Conservation (phyloP, 768 basidiomycete genomes). For the Tubosaeta sp. region DNA sequence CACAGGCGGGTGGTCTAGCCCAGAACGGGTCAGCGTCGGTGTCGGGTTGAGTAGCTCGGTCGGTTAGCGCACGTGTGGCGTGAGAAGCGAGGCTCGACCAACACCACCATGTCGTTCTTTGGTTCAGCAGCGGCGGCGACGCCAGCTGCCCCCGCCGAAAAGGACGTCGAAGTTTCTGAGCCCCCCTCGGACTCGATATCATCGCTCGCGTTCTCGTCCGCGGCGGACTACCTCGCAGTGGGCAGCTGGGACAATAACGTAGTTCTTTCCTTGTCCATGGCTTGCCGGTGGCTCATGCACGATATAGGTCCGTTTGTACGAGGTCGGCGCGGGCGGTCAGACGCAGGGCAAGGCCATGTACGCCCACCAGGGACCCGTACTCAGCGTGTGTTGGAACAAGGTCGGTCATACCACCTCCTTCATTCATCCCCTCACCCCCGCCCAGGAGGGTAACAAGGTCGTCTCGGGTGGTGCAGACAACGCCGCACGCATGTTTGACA, state of each 20-base stretch:
- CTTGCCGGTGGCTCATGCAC: constrained; percentile 7
- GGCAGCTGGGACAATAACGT: constrained; percentile 95
- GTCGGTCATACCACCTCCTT: constrained; percentile 34
- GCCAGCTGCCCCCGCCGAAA: constrained; percentile 46
- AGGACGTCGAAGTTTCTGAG: constrained; percentile 77
- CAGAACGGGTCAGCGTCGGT: too few species aligned
- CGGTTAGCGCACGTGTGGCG: constrained; percentile 16
- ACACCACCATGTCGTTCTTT: constrained; percentile 42
- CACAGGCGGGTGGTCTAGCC: too few species aligned
- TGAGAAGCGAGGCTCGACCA: constrained; percentile 13
- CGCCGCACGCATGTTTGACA: constrained; percentile 89
- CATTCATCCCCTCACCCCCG: constrained; percentile 1
- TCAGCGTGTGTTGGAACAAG: constrained; percentile 89
- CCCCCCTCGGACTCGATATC: constrained; percentile 88
- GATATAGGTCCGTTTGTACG: constrained; percentile 82
- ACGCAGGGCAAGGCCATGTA: constrained; percentile 90
- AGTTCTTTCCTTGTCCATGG: background rate
- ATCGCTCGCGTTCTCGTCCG: constrained; percentile 75
- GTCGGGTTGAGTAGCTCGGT: too few species aligned
- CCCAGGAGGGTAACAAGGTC: constrained; percentile 85
- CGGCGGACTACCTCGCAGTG: constrained; percentile 86
- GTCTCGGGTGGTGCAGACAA: constrained; percentile 95
- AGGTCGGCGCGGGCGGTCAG: constrained; percentile 75
- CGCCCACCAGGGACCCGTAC: constrained; percentile 82
- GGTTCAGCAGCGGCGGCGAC: constrained; percentile 30